Percentiles rank a stretch among this genome's conserved stretches.
These are phyloP conservation scores for Cyanodermella asteris DNA, from an alignment of 2,329 filamentous ascomycete species.

Conservation along the genomic window DNA sequence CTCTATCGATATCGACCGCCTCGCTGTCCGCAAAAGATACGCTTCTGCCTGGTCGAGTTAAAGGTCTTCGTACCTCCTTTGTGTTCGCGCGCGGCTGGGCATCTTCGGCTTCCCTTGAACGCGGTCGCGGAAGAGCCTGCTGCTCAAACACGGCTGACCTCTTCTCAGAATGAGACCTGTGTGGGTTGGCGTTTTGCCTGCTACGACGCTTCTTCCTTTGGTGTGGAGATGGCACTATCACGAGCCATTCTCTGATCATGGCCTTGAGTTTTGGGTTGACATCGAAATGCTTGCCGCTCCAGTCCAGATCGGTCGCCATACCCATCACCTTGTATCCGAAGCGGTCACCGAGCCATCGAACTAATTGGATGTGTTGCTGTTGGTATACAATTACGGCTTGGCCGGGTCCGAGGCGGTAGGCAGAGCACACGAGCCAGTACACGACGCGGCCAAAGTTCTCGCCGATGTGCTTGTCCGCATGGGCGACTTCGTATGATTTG, in stretches of 20 bases:
- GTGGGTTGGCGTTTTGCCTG: not conserved
- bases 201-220: not conserved
- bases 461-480: slow-evolving; percentile 4
- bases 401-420: slow-evolving; percentile 3
- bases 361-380: slow-evolving; percentile 3
- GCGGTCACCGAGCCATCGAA: slow-evolving; percentile 4
- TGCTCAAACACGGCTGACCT: slow-evolving; percentile 1
- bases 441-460: slow-evolving; percentile 4
- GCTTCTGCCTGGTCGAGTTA: too few relatives aligned
- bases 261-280: slow-evolving; percentile 2
- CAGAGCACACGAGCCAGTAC: slow-evolving; percentile 4
- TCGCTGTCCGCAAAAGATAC: too few relatives aligned
- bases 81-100: too few relatives aligned
- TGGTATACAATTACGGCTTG: slow-evolving; percentile 4
- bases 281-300: slow-evolving; percentile 2
- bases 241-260: slow-evolving; percentile 1
- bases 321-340: slow-evolving; percentile 2
- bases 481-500: slow-evolving; percentile 3
- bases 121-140: not conserved
- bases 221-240: not conserved
- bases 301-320: slow-evolving; percentile 3
- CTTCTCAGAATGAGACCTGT: not conserved
- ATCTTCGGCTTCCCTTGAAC: slow-evolving; percentile 1
- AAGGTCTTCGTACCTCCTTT: too few relatives aligned
- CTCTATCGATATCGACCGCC: too few relatives aligned